These are phyloP conservation scores for Septoria linicola DNA, from an alignment of 2,329 filamentous ascomycete species.

Conservation along the genomic window DNA sequence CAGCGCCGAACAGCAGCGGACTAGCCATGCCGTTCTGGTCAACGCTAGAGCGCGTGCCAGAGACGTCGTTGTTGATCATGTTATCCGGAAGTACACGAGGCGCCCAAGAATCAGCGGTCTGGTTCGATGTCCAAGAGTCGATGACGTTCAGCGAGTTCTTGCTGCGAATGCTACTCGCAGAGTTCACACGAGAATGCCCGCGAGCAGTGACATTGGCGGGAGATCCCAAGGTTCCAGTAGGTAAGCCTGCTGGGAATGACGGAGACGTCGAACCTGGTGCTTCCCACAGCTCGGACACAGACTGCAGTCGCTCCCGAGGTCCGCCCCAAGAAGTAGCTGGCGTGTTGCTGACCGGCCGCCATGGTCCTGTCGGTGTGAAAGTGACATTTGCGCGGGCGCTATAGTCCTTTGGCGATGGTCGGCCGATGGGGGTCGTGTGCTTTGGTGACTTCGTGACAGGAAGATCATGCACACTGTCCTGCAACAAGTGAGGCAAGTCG, in stretches of 20 bases:
- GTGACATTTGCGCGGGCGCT: slow-evolving; percentile 11
- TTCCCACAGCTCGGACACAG: slow-evolving; percentile 36
- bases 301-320: slow-evolving; percentile 30
- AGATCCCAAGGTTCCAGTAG: slow-evolving; percentile 32
- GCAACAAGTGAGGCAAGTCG: slow-evolving; percentile 36
- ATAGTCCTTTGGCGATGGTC: slow-evolving; percentile 11
- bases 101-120: slow-evolving; percentile 20
- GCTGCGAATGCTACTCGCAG: slow-evolving; percentile 44
- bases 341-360: slow-evolving; percentile 8
- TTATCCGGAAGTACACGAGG: slow-evolving; percentile 22
- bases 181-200: slow-evolving; percentile 47
- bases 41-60: slow-evolving; percentile 24
- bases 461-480: slow-evolving; percentile 39
- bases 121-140: slow-evolving; percentile 30
- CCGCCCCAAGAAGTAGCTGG: slow-evolving; percentile 6
- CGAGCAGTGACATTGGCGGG: slow-evolving; percentile 20
- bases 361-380: slow-evolving; percentile 15
- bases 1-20: slow-evolving; percentile 44
- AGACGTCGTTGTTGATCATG: slow-evolving; percentile 15
- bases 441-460: slow-evolving; percentile 30
- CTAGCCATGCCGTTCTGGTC: slow-evolving; percentile 40
- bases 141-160: slow-evolving; percentile 30
- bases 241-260: slow-evolving; percentile 39
- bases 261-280: slow-evolving; percentile 22
- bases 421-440: slow-evolving; percentile 13